Base-by-base conservation (phyloP, 257 asterid species). In the Euphrasia confusa region DNA sequence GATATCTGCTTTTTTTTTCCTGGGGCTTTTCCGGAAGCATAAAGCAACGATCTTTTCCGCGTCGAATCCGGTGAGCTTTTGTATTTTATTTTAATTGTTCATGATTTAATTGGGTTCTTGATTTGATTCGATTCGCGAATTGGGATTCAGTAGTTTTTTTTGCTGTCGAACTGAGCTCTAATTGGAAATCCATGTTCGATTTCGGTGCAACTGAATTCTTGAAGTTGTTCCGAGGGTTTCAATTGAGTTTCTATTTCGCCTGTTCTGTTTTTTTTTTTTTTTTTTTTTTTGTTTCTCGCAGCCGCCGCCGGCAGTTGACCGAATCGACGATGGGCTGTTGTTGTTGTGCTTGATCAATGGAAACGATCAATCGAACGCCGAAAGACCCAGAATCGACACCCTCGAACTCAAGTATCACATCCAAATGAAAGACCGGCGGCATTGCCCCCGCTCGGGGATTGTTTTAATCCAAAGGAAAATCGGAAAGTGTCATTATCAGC, bases 381-480 rank as follows among this genome's bases (percentile, higher is more conserved):
- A 78, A 65, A 35, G 73, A 69, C 64, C 79, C 61, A 83, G 84
- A 53, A 65, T 81, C 7, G 82, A 81, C 67, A 81, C 82, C 8
- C 12, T 58, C 48, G 85, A 67, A 74, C 79, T 87, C 54, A 87
- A 81, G 50, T 74, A 61, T 71, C 78, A 69, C 30, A 76, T 87
- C 32, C 81, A 75, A 45, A 74, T 69, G 80, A 81, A 74, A 85
- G 90, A 66, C 86, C 88, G 0, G 75, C 84, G 24, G 74, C 78
- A 47, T 68, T 65, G 54, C 87, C 94, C 72, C 94, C 96, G 42
- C 68, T 88, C 56, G 96, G 96, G 37, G 70, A 85, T 66, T 73
- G 68, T 42, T 44, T 74, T 14, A 70, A 58, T 42, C 59, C 71
- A 10, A 76, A 58, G 60, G 87, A 79, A 54, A 66, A 54, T 14